Base-by-base conservation (phyloP, 106 monocot species). In the Triglochin maritima region DNA sequence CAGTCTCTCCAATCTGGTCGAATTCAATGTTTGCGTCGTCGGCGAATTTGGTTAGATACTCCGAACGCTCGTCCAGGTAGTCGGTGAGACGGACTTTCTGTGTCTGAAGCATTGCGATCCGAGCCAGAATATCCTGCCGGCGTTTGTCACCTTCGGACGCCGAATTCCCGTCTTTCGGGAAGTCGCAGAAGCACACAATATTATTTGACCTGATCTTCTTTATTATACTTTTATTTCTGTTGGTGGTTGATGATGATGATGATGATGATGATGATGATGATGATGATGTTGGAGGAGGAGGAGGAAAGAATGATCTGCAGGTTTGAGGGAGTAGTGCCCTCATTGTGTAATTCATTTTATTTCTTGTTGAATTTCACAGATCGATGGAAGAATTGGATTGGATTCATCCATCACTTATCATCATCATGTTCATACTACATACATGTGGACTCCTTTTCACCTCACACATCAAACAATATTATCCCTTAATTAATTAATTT, bases 81-180 rank as follows among this genome's bases (percentile, higher is more conserved):
- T 85, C 72, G 41, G 84, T 85, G 64, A 87, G 82, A 29, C 90
- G 85, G 45, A 95, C 83, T 70, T 95, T 90, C 63, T 90, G 83
- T 0, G 94, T 57, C 51, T 95, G 94, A 17, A 95, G 87, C 85
- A 85, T 87, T 1, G 81, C 90, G 44, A 89, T 94, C 15, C 64
- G 67, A 9, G 78, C 94, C 17, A 94, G 89, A 6, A 94, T 54
- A 16, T 94, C 94, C 76, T 94, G 94, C 77, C 81, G 82, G 7
- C 72, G 71, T 71, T 74, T 84, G 78, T 94, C 87, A 2, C 87
- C 94, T n/a, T 86, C 81, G 1, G 71, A 45, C 5, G 74, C 72
- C 4, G 76, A 73, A 5, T 60, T 69, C 4, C 73, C 43, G 1
- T 68, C 81, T 53, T 73, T 56, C 7, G 71, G 71, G 56, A 69